Evolutionary conservation across 106 monocot species (phyloP).

Genomic region (Dendrobium catenatum): DNA sequence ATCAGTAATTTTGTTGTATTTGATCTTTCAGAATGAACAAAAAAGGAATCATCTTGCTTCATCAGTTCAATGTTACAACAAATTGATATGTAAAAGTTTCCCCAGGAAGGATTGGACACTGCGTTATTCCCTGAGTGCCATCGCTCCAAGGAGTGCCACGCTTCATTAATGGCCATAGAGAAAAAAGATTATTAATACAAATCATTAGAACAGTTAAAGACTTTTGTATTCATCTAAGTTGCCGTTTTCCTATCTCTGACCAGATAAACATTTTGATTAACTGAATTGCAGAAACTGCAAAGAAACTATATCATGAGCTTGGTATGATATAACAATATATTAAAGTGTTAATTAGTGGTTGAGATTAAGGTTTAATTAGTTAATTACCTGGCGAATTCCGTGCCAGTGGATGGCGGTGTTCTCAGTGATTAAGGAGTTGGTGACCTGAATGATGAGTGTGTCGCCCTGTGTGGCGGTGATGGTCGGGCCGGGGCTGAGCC

Average conservation of each 20-base stretch:
- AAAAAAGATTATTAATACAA: no score
- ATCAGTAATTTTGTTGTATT: no score
- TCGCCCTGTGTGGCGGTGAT: conserved; percentile 74
- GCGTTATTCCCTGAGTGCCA: conserved; percentile 72
- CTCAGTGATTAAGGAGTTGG: conserved; percentile 55
- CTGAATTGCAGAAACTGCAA: no score
- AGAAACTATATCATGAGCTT: no score
- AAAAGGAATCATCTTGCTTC: no score
- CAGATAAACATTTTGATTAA: no score
- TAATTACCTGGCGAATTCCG: conserved; percentile 65
- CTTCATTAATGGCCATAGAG: conserved; percentile 16
- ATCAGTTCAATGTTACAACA: conserved; percentile 22
- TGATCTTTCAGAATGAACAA: no score
- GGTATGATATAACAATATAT: no score
- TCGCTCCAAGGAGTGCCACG: conserved; percentile 83
- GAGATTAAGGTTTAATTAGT: not conserved
- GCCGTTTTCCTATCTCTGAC: no score
- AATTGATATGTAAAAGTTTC: conserved; percentile 73
- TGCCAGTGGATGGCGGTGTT: conserved; percentile 85
- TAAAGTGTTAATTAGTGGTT: no score
- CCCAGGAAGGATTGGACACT: conserved; percentile 73
- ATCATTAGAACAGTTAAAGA: no score
- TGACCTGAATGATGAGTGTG: conserved; percentile 54
- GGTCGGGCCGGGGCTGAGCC: conserved; percentile 62
- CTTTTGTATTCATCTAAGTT: no score